phyloP scores from a whole-genome alignment of 345 rosid genomes.

The Toxicodendron radicans region DNA sequence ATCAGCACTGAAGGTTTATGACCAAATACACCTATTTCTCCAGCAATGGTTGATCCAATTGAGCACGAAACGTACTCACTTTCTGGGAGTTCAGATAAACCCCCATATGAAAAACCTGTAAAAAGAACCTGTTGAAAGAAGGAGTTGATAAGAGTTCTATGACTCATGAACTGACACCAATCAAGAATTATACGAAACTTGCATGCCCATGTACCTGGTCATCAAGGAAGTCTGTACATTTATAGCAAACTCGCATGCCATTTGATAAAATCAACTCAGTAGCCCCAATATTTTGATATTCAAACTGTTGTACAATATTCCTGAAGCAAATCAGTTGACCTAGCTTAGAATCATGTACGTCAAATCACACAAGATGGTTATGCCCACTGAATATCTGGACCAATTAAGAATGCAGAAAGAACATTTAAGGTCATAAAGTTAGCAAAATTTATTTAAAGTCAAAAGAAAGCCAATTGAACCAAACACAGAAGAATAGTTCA shows the following conservation, averaged over 20 bases:
- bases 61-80: slow-evolving; percentile 75
- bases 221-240: slow-evolving; percentile 80
- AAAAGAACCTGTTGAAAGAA: slow-evolving; percentile 65
- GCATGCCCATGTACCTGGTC: slow-evolving; percentile 67
- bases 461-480: slow-evolving; percentile 1
- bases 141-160: slow-evolving; percentile 3
- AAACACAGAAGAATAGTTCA: background rate
- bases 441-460: background rate
- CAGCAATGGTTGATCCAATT: slow-evolving; percentile 88
- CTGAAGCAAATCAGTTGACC: slow-evolving; percentile 44
- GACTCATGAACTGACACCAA: slow-evolving; percentile 7
- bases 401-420: background rate
- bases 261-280: slow-evolving; percentile 78
- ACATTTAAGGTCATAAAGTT: background rate
- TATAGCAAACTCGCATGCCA: slow-evolving; percentile 83
- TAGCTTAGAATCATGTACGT: slow-evolving; percentile 26
- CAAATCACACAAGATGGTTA: background rate
- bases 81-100: slow-evolving; percentile 87
- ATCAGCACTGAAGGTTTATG: slow-evolving; percentile 75
- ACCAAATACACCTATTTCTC: slow-evolving; percentile 90
- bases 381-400: background rate
- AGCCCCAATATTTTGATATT: slow-evolving; percentile 71
- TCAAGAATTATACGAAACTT: background rate
- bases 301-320: slow-evolving; percentile 50
- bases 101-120: slow-evolving; percentile 93